Evolutionary conservation across 2,329 filamentous ascomycete genomes (phyloP), one percentile per base, ranked within the genome.

Genomic region (Verticillium klebahnii): DNA sequence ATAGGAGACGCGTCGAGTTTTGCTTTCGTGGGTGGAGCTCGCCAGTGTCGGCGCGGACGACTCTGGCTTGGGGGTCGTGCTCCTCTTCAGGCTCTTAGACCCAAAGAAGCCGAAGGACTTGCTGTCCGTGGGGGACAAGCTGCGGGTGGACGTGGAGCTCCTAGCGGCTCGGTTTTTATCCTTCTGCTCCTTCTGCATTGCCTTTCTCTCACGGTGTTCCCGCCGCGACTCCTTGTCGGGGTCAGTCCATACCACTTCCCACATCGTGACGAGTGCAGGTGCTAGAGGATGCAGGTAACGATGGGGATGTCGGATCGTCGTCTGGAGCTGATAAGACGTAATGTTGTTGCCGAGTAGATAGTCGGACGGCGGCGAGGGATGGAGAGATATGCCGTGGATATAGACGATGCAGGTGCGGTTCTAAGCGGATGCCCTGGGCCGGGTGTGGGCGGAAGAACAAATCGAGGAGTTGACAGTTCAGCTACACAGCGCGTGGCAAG

Each of bases 231-330:
- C 81, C 62, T 77, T 74, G 58, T 82, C 75, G 25, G 80, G 81
- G 61, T 86, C 84, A 4, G 82, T 82, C 84, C 84, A 87, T 56
- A 84, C 73, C 36, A 86, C 80, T 69, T 86, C 83, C 69, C 85
- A 86, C 84, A 87, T 87, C 55, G 61, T 70, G 45, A 9, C 19
- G 19, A 52, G 23, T 19, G 45, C 11, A 29, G 19, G 45, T 14
- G 12, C 4, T 4, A 52, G 23, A 12, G 9, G 19, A n/a, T 52
- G 45, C 45, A 23, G 23, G 3, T 25, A 52, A 23, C 8, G 11
- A 12, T 25, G 19, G 11, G 19, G 19, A 19, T 23, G n/a, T 52
- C n/a, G 2, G 19, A 52, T 12, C 14, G n/a, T n/a, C 19, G 19
- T 23, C 3, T 52, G 19, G 19, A 12, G n/a, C 8, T 52, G 45